phyloP scores from a whole-genome alignment of 2,329 filamentous ascomycete genomes.

The Monilinia fructigena region DNA sequence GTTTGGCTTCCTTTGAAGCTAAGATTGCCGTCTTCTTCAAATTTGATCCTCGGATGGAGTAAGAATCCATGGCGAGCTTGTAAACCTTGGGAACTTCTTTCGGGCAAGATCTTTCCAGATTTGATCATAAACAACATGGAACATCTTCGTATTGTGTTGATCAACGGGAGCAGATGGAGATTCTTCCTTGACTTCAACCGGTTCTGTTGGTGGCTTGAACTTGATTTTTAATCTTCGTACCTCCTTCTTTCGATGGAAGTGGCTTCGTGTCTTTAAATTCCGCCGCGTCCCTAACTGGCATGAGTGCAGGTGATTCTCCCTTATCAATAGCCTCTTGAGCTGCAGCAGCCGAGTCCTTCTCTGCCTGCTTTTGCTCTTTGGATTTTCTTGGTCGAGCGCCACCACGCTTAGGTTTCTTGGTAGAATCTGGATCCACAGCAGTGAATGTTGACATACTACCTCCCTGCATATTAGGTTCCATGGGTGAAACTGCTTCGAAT shows the following conservation, averaged over 20 bases:
- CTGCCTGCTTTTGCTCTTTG: conserved; percentile 79
- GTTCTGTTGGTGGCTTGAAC: conserved; percentile 41
- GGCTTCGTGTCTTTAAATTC: conserved; percentile 25
- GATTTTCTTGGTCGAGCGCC: conserved; percentile 80
- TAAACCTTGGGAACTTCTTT: conserved; percentile 93
- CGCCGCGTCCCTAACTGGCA: conserved; percentile 41
- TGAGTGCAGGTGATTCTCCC: conserved; percentile 66
- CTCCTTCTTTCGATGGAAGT: conserved; percentile 47
- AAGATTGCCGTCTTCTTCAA: conserved; percentile 96
- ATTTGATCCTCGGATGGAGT: conserved; percentile 87
- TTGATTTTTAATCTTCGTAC: conserved; percentile 58
- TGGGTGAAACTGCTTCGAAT: conserved; percentile 61
- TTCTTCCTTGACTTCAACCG: conserved; percentile 44
- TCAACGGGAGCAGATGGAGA: conserved; percentile 40
- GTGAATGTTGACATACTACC: conserved; percentile 83
- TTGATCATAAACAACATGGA: conserved; percentile 95
- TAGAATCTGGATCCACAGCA: conserved; percentile 49
- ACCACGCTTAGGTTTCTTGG: conserved; percentile 51
- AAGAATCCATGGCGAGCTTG: conserved; percentile 82
- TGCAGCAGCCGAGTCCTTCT: conserved; percentile 79
- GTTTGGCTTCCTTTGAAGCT: conserved; percentile 92
- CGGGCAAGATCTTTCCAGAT: conserved; percentile 94
- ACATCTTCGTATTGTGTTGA: conserved; percentile 80
- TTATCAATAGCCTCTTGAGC: conserved; percentile 82
- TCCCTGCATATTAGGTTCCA: conserved; percentile 80